Evolutionary conservation across 768 basidiomycete genomes (phyloP), one percentile per base, ranked within the genome.

Genomic region (Lactifluus hygrophoroides): DNA sequence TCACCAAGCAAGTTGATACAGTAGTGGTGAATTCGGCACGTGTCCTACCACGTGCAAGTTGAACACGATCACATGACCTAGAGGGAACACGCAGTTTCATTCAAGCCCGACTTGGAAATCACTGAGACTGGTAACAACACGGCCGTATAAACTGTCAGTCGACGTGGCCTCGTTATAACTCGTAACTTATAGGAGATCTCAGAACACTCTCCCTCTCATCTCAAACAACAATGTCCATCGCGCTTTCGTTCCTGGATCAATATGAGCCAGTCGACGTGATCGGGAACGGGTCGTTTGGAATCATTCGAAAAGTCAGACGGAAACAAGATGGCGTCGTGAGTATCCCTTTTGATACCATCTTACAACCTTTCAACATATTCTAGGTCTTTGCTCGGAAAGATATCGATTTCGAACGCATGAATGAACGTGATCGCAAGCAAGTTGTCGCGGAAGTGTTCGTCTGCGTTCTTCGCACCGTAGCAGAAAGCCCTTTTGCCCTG

Each of bases 371-470:
- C 21, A 50, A 30, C 58, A 37, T 54, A 68, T 48, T 8, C 2
- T 63, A 92, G 90, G 69, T 87, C 34, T 88, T 92, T 64, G 94
- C 94, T 4, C 77, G 92, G 34, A 96, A 99, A 68, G 94, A 99
- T 71, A 83, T 99, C 66, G 94, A 97, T 73, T 99, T 97, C 73
- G 93, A 95, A 68, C 83, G 89, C 50, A 97, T 99, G 95, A 87
- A 81, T 37, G 93, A 97, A 71, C 81, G 93, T 38, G 96, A 99
- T 69, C 81, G 93, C 65, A 94, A 94, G 70, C 96, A 98, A 71
- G 94, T 99, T 54, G 88, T 96, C 3, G 84, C 94, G 11, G 96
- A 99, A 83, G 96, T 98, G 95, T 97, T 70, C 67, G 92, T 79
- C 19, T 38, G 21, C 4, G 16, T 47, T 43, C 23, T 56, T 27